Base-by-base conservation (phyloP, 1,284 basidiomycete genomes). In the Singerocomus inundabilis region DNA sequence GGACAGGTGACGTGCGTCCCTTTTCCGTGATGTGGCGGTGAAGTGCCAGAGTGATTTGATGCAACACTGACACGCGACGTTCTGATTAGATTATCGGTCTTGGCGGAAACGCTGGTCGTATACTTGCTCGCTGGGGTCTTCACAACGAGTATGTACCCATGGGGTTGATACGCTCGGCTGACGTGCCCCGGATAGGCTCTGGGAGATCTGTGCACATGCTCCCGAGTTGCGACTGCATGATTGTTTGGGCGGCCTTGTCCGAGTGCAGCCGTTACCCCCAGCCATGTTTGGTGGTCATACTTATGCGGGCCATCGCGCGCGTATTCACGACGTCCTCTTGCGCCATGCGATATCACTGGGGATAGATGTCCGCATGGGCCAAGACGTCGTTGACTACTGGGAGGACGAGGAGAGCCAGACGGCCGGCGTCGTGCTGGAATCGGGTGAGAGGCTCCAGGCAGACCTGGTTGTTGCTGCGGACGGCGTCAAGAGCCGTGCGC, bases 381-480 rank as follows among this genome's bases (percentile, higher is more conserved):
- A 58, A 18, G 53, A 59, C 12, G 66, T 64, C 21, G 52, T 54
- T 0, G 59, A 59, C 26, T 66, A 66, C 44, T 62, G 57, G 58
- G 68, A 71, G 40, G 57, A 56, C 25, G 44, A 45, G 5, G 31
- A 48, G 5, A 37, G 15, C 6, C 44, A 46, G 15, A 50, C 25
- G 34, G 59, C 60, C 0, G 59, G 60, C 0, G 58, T 70, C 18
- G 49, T 67, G n/a, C 48, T 57, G 13, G 46, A 54, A 21, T 40
- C 31, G 3, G 64, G 62, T 0, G 55, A 62, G 42, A 47, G n/a
- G 15, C 31, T 67, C 8, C 51, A 51, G 7, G 62, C 52, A 13
- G 66, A 71, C 44, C 32, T 67, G 18, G 57, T 71, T 33, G 53
- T 70, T 11, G 62, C 57, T 26, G 65, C 60, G 1, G 68, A 70